Conservation (phyloP, 768 basidiomycete species). For the Russula sp. region DNA sequence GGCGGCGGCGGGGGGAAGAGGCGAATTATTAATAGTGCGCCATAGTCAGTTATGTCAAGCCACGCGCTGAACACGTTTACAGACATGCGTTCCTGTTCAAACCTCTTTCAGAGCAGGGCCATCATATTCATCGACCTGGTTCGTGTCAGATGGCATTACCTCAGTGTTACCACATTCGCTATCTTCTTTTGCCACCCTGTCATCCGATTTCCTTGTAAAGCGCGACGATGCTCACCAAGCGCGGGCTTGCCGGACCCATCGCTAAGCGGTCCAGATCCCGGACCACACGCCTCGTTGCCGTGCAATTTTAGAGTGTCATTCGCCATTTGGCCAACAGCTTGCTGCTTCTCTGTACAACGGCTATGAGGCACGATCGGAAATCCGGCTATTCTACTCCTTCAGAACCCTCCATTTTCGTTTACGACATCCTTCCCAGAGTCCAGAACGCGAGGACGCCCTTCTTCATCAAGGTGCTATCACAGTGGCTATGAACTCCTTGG, state of each 20-base stretch:
- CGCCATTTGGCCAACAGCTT: conserved; percentile 11
- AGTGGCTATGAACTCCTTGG: conserved; percentile 2
- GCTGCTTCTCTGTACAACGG: not conserved
- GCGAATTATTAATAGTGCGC: conserved; percentile 7
- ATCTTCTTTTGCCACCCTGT: conserved; percentile 1
- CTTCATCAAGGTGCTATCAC: conserved; percentile 5
- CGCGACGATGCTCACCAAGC: not conserved
- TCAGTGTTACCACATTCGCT: conserved; percentile 13
- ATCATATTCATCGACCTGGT: not conserved
- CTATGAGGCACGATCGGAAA: conserved; percentile 15
- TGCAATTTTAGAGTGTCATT: conserved; percentile 18
- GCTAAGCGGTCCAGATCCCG: conserved; percentile 19
- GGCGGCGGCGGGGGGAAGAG: not conserved
- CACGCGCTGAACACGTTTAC: conserved; percentile 22
- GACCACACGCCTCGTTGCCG: conserved; percentile 16
- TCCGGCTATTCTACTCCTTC: conserved; percentile 7
- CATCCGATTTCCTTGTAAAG: not conserved
- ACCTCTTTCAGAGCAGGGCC: not conserved
- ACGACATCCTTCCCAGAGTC: conserved; percentile 17
- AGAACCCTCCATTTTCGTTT: conserved; percentile 17
- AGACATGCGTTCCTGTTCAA: conserved; percentile 10
- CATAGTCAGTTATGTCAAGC: not conserved
- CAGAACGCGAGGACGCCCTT: conserved; percentile 17
- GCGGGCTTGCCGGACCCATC: conserved; percentile 18
- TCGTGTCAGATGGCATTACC: conserved; percentile 8